phyloP scores from a whole-genome alignment of 2,329 filamentous ascomycete genomes.

The Neopestalotiopsis sp. region DNA sequence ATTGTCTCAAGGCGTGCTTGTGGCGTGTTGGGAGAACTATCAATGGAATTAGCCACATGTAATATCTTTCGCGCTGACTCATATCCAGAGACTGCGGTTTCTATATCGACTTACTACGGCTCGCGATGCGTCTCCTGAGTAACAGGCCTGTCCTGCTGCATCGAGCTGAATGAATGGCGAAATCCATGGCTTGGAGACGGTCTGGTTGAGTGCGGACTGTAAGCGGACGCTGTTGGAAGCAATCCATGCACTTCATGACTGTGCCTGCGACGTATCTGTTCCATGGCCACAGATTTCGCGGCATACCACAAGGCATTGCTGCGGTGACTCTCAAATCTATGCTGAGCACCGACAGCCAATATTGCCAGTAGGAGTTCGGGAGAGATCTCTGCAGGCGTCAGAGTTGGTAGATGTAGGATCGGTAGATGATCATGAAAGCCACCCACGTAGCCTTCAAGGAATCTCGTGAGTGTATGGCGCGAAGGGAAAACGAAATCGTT shows the following conservation, averaged over 20 bases:
- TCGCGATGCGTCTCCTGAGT: constrained; percentile 65
- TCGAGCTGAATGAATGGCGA: constrained; percentile 63
- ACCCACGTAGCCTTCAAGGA: constrained; percentile 72
- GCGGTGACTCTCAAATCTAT: constrained; percentile 65
- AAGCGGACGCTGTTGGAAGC: constrained; percentile 61
- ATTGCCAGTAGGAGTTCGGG: constrained; percentile 73
- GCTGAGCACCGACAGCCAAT: constrained; percentile 71
- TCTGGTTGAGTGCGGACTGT: constrained; percentile 64
- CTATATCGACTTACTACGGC: constrained; percentile 55
- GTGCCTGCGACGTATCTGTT: constrained; percentile 63
- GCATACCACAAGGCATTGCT: constrained; percentile 68
- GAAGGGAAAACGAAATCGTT: constrained; percentile 72
- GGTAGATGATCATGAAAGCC: constrained; percentile 66
- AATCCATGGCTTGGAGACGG: constrained; percentile 64
- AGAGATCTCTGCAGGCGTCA: constrained; percentile 67
- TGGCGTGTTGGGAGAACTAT: constrained; percentile 62
- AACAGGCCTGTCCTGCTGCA: constrained; percentile 60
- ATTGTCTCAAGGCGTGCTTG: constrained; percentile 69
- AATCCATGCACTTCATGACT: constrained; percentile 63
- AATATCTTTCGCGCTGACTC: too few relatives aligned
- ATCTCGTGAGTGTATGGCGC: constrained; percentile 70
- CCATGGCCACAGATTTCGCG: constrained; percentile 61
- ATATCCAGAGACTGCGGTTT: too few relatives aligned
- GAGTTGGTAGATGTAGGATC: constrained; percentile 71
- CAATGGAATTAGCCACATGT: constrained; percentile 16